Evolutionary conservation across 2,329 filamentous ascomycete species (phyloP), one percentile per base, ranked within the genome.

Genomic region (Coniella lustricola): DNA sequence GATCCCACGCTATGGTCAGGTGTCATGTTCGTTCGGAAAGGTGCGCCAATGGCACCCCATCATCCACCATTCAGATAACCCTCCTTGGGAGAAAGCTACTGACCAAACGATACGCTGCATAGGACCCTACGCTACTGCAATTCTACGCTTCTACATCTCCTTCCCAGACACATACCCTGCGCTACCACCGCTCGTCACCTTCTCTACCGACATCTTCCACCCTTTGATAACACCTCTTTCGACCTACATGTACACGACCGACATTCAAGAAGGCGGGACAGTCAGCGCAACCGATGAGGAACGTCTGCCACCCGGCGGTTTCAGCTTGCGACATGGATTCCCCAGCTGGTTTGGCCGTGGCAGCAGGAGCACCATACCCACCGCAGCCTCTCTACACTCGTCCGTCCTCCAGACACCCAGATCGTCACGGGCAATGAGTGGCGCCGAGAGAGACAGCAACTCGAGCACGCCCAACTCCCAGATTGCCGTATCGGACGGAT

Each of bases 131-230:
- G 78, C 87, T 17, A 84, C 87, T 51, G 87, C 90, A 40, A 79
- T 96, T 58, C 77, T 97, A 54, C 86, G 90, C 59, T 95, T 97
- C 67, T 84, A 93, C 57, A 85, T 97, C 55, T 84, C 84, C 20
- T 97, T 97, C 60, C 87, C 90, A 32, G 75, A 85, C 52, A 76
- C 77, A 34, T 96, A 94, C 63, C 91, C 91, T 12, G 70, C 75
- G 44, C 70, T 87, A 17, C 87, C 91, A 44, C 93, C 93, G 9
- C 74, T 90, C 16, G 81, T 98, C 56, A 91, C 85, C 47, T 95
- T 98, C 66, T 79, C 82, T 39, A 94, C 88, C 57, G 91, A 97
- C 63, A 85, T 97, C 57, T 98, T 97, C 65, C 91, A 98, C 64
- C 91, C 91, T 16, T 75, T 98, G 36, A 84, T 97, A 56, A 90